phyloP scores from a whole-genome alignment of 495 filamentous ascomycete species.

The Annulohypoxylon moriforme region DNA sequence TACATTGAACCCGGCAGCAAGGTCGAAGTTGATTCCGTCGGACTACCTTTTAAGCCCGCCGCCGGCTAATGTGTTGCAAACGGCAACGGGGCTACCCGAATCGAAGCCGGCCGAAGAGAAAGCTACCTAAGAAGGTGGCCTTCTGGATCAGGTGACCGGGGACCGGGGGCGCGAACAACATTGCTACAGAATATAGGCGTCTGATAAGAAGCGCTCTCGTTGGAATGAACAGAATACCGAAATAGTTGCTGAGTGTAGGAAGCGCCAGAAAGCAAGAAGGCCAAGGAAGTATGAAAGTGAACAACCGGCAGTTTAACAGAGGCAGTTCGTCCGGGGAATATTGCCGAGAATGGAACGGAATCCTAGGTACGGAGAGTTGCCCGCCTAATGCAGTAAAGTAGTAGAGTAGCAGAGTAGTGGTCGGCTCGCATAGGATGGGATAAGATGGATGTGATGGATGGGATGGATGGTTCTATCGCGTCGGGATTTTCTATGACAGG shows the following conservation, averaged over 20 bases:
- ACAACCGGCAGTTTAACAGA: conserved; percentile 47
- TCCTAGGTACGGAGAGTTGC: conserved; percentile 21
- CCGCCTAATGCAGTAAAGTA: conserved; percentile 24
- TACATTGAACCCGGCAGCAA: conserved; percentile 82
- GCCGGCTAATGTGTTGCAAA: conserved; percentile 68
- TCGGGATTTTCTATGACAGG: conserved; percentile 15
- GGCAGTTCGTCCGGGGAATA: conserved; percentile 12
- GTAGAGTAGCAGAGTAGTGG: conserved; percentile 19
- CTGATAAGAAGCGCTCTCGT: conserved; percentile 5
- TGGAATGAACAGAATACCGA: conserved; percentile 22
- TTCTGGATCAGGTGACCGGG: conserved; percentile 41
- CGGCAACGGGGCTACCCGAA: conserved; percentile 49
- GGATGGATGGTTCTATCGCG: conserved; percentile 16
- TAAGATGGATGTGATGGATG: neutral
- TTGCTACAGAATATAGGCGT: conserved; percentile 28
- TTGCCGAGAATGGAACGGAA: conserved; percentile 40
- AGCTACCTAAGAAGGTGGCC: conserved; percentile 19
- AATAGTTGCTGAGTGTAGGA: conserved; percentile 21
- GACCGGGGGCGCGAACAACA: conserved; percentile 24
- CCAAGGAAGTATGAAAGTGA: conserved; percentile 22
- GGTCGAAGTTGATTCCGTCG: conserved; percentile 75
- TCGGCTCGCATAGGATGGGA: conserved; percentile 16
- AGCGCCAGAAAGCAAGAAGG: conserved; percentile 9
- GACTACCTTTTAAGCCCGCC: conserved; percentile 75
- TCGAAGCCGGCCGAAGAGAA: conserved; percentile 36